Evolutionary conservation across 2,329 filamentous ascomycete species (phyloP).

Genomic region (Cytospora schulzeri): DNA sequence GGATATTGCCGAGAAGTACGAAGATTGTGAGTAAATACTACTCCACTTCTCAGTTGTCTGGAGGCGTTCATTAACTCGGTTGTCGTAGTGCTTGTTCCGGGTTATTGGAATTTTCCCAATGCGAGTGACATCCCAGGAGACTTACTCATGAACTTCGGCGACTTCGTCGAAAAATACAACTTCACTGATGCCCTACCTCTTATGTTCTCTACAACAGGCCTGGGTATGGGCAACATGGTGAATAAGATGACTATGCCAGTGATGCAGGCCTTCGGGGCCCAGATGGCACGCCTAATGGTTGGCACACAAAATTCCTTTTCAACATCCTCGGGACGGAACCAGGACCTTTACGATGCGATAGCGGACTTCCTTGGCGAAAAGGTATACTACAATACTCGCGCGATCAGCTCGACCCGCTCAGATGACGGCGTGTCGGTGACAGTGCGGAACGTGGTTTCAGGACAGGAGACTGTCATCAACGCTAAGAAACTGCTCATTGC

Average conservation of each 20-base stretch:
- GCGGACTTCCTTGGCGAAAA: slow-evolving; percentile 39
- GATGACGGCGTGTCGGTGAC: slow-evolving; percentile 35
- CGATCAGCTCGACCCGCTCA: slow-evolving; percentile 37
- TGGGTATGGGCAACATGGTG: slow-evolving; percentile 49
- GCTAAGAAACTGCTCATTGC: slow-evolving; percentile 41
- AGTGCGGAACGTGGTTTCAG: slow-evolving; percentile 32
- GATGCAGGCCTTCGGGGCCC: slow-evolving; percentile 44
- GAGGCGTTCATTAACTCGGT: background rate
- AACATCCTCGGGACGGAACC: slow-evolving; percentile 41
- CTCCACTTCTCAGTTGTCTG: background rate
- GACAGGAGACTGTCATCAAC: slow-evolving; percentile 34
- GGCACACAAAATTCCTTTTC: background rate
- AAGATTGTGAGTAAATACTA: background rate
- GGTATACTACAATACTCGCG: slow-evolving; percentile 41
- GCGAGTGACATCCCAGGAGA: slow-evolving; percentile 48
- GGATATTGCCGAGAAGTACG: slow-evolving; percentile 10
- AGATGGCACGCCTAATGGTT: slow-evolving; percentile 34
- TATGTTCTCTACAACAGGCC: slow-evolving; percentile 43
- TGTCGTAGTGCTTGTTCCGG: slow-evolving; percentile 35
- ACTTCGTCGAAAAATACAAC: slow-evolving; percentile 51
- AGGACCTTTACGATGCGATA: slow-evolving; percentile 44
- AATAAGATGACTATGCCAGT: slow-evolving; percentile 48
- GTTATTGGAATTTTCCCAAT: slow-evolving; percentile 45
- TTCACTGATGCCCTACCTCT: slow-evolving; percentile 45
- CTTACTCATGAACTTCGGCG: slow-evolving; percentile 48